Evolutionary conservation across 257 asterid genomes (phyloP), one percentile per base, ranked within the genome.

Genomic region (Forsythia viridissima): DNA sequence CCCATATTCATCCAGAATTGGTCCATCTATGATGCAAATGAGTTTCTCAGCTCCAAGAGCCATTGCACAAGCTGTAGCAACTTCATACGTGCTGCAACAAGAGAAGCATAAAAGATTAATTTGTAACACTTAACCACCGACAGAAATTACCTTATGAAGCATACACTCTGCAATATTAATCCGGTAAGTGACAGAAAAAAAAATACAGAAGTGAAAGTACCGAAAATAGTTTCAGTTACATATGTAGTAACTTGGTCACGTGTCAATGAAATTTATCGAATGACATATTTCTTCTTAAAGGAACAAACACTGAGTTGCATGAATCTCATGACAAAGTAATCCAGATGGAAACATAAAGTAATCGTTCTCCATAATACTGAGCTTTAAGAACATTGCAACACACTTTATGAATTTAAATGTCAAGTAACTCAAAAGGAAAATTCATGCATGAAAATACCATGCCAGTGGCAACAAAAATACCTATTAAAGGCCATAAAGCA

Each of bases 51-150:
- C 94, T 76, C 92, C 93, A 77, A 94, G 91, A 82, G 99, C 97
- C 83, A 93, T 80, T 70, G 98, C 98, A 87, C 99, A 91, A 38
- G 99, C 97, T 74, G 99, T 93, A 52, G 99, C 98, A 30, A 93
- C 99, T 86, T 94, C 99, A 67, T 94, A 94, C n/a, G 99, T 89
- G 90, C 98, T 94, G 90, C 86, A 88, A 77, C 57, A 52, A 76
- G 79, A 80, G 71, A 71, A 76, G 72, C 69, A 76, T 13, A 72
- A 40, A 67, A 59, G 71, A 76, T 72, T 73, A 10, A 70, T 61
- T 30, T 24, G 16, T 39, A 63, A 63, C 18, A 63, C 30, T 30
- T 30, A 11, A 11, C 16, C 40, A 63, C 70, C 70, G 10, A 63
- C 36, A 59, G 37, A 59, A 59, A 59, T 59, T 11, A 8, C 67